Percentiles rank a stretch among this genome's conserved stretches.
Conservation (phyloP, 805 yeast species). For the Schwanniomyces sp. region DNA sequence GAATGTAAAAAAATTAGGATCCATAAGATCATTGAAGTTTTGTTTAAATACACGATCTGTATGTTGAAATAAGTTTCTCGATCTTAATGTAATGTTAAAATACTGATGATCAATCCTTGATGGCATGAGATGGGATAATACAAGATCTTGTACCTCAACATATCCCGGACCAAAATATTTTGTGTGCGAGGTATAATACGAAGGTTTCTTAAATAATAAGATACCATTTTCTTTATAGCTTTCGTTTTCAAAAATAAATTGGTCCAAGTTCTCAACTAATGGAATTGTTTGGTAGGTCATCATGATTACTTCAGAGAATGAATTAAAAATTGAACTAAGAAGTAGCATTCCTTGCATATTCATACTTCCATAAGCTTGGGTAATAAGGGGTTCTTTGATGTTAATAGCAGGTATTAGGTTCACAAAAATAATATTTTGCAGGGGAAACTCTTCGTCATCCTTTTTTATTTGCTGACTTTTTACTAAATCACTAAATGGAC, state of each 20-base stretch:
- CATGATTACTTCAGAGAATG: constrained; percentile 30
- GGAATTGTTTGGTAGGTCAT: constrained; percentile 28
- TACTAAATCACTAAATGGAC: constrained; percentile 6
- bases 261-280: constrained; percentile 12
- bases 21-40: constrained; percentile 22
- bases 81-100: constrained; percentile 14
- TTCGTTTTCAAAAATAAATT: constrained; percentile 15
- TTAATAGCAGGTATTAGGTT: constrained; percentile 18
- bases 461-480: not conserved
- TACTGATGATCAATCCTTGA: constrained; percentile 13
- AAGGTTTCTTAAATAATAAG: constrained; percentile 27
- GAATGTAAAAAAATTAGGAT: constrained; percentile 26
- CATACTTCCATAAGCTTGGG: constrained; percentile 6
- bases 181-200: constrained; percentile 16
- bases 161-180: constrained; percentile 25
- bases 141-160: constrained; percentile 25
- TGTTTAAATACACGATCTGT: constrained; percentile 19
- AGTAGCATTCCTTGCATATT: constrained; percentile 15
- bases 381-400: constrained; percentile 10
- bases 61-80: not conserved
- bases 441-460: constrained; percentile 12
- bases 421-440: constrained; percentile 28
- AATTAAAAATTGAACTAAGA: constrained; percentile 28
- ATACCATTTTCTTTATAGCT: constrained; percentile 22
- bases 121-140: constrained; percentile 20